Base-by-base conservation (phyloP, 352 stramenopile species). In the Globisporangium radiosum region DNA sequence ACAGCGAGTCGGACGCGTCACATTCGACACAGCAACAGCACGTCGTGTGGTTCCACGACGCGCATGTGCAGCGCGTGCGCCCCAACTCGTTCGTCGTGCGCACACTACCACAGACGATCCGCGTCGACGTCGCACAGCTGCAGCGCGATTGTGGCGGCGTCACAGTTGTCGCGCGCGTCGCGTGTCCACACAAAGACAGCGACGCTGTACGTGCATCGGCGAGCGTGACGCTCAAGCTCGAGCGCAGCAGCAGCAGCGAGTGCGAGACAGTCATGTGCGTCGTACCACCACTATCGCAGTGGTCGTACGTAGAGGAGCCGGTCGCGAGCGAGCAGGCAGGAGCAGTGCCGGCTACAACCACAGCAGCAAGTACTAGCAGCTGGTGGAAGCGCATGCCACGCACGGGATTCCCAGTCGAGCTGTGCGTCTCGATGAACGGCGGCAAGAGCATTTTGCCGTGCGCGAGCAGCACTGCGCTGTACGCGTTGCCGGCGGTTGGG, bases 61-160 rank as follows among this genome's bases (percentile, higher is more conserved):
- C 71, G 1, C 54, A 63, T 15, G 52, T 89, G 0, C 50, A 64
- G 13, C 69, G 75, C 13, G 59, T 72, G 13, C 64, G 47, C 1
- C 81, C 81, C 8, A 91, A 91, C 53, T 85, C 76, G 14, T 81
- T 87, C 52, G 60, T 84, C 7, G 62, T 64, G 5, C 66, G 37
- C 9, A 59, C 67, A 11, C 53, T 86, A 0, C 75, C 71, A 0
- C 64, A 78, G 44, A 66, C 54, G 1, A 60, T 90, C 33, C 71
- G 69, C 2, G 54, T 90, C 1, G 63, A 82, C 19, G 44, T 83
- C 6, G 43, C 66, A 9, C 73, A 85, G 43, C 37, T 76, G 19
- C 63, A 69, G 1, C 11, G 38, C 7, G 39, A 62, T 25, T 59
- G 62, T 8, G 40, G 44, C 3, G 43, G 56, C 4, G 43, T 72